Conservation (phyloP, 1,139 yeast genomes). For the Candida gigantensis region DNA sequence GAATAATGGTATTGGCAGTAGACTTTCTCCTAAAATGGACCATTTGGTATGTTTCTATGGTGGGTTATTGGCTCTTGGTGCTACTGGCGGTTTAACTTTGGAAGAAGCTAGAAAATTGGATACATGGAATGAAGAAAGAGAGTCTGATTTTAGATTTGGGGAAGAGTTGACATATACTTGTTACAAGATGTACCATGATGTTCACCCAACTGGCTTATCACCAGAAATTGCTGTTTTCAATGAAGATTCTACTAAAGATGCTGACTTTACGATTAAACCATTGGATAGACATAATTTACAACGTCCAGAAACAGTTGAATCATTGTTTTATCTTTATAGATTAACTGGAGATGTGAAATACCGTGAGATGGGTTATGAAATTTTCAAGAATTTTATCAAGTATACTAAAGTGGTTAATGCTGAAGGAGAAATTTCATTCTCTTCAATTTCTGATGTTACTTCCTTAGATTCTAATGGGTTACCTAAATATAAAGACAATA, state of each 20-base stretch:
- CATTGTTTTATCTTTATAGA: constrained; percentile 77
- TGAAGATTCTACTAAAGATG: constrained; percentile 27
- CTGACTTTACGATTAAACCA: constrained; percentile 69
- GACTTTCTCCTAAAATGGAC: constrained; percentile 81
- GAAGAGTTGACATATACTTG: constrained; percentile 80
- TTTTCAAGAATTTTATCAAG: constrained; percentile 68
- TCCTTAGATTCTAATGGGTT: constrained; percentile 41
- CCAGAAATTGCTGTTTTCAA: constrained; percentile 91
- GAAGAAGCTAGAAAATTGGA: constrained; percentile 38
- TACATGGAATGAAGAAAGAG: constrained; percentile 39
- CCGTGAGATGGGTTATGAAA: constrained; percentile 89
- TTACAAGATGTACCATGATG: constrained; percentile 75
- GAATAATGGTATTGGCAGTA: constrained; percentile 62
- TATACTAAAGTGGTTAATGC: constrained; percentile 53
- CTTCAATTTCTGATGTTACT: constrained; percentile 69
- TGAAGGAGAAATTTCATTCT: constrained; percentile 60
- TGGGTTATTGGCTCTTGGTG: constrained; percentile 87
- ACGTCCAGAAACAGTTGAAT: constrained; percentile 94
- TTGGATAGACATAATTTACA: constrained; percentile 81
- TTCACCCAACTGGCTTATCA: constrained; percentile 68
- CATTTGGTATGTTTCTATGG: constrained; percentile 93
- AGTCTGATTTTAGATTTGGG: constrained; percentile 64
- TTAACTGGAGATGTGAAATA: constrained; percentile 80
- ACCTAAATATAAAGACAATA: constrained; percentile 60
- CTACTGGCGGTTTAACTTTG: constrained; percentile 66